Percentiles rank a stretch among this genome's conserved stretches.
Evolutionary conservation across 1,284 basidiomycete genomes (phyloP).

Genomic region (Porodaedalea pini): DNA sequence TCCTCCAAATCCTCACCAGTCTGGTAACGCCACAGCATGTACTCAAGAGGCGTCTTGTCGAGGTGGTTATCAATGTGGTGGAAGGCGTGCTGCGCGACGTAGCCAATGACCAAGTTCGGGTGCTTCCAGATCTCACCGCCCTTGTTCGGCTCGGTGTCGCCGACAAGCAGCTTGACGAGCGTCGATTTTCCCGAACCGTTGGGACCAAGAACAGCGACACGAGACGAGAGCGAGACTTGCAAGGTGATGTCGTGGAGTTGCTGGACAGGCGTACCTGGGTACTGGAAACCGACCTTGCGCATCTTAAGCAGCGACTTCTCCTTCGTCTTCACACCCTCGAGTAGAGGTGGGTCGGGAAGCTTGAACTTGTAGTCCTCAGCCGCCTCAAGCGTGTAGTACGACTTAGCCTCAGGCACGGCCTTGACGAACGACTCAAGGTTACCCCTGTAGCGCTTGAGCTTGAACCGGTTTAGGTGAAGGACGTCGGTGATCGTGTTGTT

Average conservation of each 20-base stretch:
- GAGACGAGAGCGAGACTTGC: conserved; percentile 95
- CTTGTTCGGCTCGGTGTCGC: conserved; percentile 95
- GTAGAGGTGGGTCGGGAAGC: conserved; percentile 91
- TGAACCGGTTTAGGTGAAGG: conserved; percentile 99
- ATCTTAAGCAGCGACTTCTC: conserved; percentile 97
- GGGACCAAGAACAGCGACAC: conserved; percentile 94
- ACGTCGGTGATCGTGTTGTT: conserved; percentile 99
- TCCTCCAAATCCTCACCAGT: conserved; percentile 98
- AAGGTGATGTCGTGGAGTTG: conserved; percentile 94
- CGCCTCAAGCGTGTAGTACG: conserved; percentile 94
- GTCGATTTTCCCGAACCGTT: conserved; percentile 99
- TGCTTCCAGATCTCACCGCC: conserved; percentile 98
- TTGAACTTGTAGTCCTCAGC: conserved; percentile 96
- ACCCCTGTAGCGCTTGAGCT: conserved; percentile 95
- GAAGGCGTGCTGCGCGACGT: conserved; percentile 98
- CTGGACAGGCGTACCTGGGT: conserved; percentile 80
- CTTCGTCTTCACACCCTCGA: conserved; percentile 99
- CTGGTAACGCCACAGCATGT: conserved; percentile 99
- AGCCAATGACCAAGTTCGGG: conserved; percentile 98
- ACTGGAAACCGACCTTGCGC: conserved; percentile 97
- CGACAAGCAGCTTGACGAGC: conserved; percentile 97
- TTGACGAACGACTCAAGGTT: conserved; percentile 97
- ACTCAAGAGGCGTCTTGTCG: conserved; percentile 97
- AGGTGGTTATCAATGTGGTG: conserved; percentile 98
- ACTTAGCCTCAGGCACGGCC: conserved; percentile 95